Evolutionary conservation across 2,329 filamentous ascomycete species (phyloP), one percentile per base, ranked within the genome.

Genomic region (Magnaporthiopsis poae): DNA sequence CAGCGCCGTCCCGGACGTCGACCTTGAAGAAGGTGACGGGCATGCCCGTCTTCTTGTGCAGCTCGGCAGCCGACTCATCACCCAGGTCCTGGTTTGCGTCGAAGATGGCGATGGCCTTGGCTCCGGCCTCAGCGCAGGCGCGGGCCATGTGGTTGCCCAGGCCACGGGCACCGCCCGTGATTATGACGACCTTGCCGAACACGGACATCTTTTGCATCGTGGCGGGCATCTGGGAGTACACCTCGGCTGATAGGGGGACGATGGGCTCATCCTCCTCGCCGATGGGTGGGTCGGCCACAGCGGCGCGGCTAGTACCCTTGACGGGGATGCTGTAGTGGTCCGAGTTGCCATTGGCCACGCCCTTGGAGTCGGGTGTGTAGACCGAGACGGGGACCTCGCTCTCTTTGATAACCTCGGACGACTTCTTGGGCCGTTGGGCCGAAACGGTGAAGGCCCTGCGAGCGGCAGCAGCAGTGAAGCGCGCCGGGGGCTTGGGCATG

Each of bases 121-220:
- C 87, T 67, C 90, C 90, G 65, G 88, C 89, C 79, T 93, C 90
- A 63, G 88, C 87, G 70, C 90, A 88, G 66, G 89, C 90, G 68
- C 88, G 86, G 63, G 90, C 89, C 88, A 92, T 92, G 80, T 89
- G 83, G 82, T 90, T 90, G 64, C 90, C 90, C 7, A 93, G 82
- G 74, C 90, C 90, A 72, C 90, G 88, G 69, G 89, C 90, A 75
- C 88, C 90, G 74, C 87, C 89, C 74, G 89, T 91, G 72, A 92
- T 77, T 70, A 91, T 82, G 70, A 90, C 88, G 66, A 88, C 85
- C 82, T 91, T 91, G 74, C 82, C 87, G 75, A 84, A 84, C 68
- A 91, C 81, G 65, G 82, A 86, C 82, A 90, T 88, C 77, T 84
- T 88, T 77, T 86, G 82, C 77, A 91, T 81, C 52, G 87, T 91